These are phyloP conservation scores for Corylus heterophylla DNA, from an alignment of 306 rosid genomes.

Conservation along the genomic window DNA sequence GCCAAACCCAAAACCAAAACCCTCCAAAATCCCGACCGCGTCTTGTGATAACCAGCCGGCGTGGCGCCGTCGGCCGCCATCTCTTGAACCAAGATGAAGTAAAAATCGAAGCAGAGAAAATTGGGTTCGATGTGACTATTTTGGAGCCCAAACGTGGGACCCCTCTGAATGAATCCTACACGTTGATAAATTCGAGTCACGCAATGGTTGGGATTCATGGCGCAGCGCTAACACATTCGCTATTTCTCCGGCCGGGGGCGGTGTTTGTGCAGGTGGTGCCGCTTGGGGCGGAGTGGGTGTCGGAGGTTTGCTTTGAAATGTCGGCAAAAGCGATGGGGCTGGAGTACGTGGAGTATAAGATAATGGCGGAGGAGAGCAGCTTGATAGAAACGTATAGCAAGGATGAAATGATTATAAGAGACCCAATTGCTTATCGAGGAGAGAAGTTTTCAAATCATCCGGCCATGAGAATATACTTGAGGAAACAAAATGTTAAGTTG, in stretches of 20 bases:
- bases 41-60: conserved; percentile 15
- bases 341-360: conserved; percentile 41
- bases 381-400: conserved; percentile 33
- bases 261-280: conserved; percentile 52
- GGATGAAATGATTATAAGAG: conserved; percentile 21
- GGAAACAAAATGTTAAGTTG: conserved; percentile 37
- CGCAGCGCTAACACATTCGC: conserved; percentile 37
- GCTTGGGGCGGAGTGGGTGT: conserved; percentile 34
- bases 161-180: conserved; percentile 24
- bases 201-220: conserved; percentile 50
- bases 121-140: conserved; percentile 40
- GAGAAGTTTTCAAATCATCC: conserved; percentile 5
- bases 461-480: conserved; percentile 35
- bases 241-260: conserved; percentile 37
- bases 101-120: conserved; percentile 5
- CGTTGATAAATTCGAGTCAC: conserved; percentile 40
- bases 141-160: conserved; percentile 29
- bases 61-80: background rate
- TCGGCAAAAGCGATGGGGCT: conserved; percentile 26
- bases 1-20: background rate
- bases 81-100: conserved; percentile 32
- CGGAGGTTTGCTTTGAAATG: conserved; percentile 24
- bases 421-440: conserved; percentile 24
- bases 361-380: conserved; percentile 44
- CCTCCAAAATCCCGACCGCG: background rate